Evolutionary conservation across 2,329 filamentous ascomycete species (phyloP).

Genomic region (Talaromyces sp.): DNA sequence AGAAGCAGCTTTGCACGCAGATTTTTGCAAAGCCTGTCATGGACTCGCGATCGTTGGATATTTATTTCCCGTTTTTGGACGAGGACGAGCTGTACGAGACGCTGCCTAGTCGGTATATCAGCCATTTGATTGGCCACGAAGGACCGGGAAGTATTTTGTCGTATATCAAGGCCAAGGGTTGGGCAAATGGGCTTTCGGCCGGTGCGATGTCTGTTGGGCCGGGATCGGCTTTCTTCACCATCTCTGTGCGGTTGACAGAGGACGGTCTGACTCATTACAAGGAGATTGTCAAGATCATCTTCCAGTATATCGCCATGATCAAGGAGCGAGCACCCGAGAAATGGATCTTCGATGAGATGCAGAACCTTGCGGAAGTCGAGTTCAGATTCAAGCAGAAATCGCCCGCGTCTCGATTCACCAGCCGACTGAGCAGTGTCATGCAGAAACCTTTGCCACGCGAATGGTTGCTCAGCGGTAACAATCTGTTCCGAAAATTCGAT

Average conservation of each 20-base stretch:
- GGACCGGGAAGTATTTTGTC: slow-evolving; percentile 88
- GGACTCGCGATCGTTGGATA: slow-evolving; percentile 74
- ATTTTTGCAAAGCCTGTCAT: slow-evolving; percentile 89
- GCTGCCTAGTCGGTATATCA: slow-evolving; percentile 80
- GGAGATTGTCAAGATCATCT: slow-evolving; percentile 77
- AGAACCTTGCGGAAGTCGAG: slow-evolving; percentile 83
- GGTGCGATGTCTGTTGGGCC: slow-evolving; percentile 74
- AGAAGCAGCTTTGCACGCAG: slow-evolving; percentile 63
- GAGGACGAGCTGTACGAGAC: slow-evolving; percentile 75
- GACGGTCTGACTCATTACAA: slow-evolving; percentile 79
- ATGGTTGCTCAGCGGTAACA: slow-evolving; percentile 78
- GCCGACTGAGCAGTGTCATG: slow-evolving; percentile 80
- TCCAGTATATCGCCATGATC: slow-evolving; percentile 87
- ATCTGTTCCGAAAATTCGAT: slow-evolving; percentile 75
- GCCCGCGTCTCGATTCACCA: slow-evolving; percentile 83
- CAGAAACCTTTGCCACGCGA: slow-evolving; percentile 84
- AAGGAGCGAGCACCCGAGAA: slow-evolving; percentile 75
- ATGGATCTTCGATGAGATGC: slow-evolving; percentile 94
- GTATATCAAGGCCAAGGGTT: slow-evolving; percentile 84
- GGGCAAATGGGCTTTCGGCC: slow-evolving; percentile 78
- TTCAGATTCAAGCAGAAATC: slow-evolving; percentile 95
- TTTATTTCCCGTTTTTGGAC: slow-evolving; percentile 81
- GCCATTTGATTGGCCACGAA: slow-evolving; percentile 87
- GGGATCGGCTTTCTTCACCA: slow-evolving; percentile 75
- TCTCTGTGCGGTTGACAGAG: slow-evolving; percentile 75